Evolutionary conservation across 345 rosid genomes (phyloP).

Genomic region (Mallotus nudiflorus): DNA sequence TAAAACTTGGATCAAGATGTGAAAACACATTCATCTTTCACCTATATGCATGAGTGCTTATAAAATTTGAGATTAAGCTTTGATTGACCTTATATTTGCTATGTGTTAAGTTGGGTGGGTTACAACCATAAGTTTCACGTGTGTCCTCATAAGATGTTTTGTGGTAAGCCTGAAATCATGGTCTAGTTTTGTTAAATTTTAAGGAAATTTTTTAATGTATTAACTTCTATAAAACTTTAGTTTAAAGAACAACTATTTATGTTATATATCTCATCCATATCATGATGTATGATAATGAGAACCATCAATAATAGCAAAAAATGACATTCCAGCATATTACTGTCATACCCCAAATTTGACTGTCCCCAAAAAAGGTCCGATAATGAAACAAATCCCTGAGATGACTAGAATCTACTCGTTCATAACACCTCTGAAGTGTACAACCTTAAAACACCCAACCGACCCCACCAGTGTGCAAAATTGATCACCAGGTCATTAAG

Average conservation of each 20-base stretch:
- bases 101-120: constrained; percentile 88
- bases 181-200: background rate
- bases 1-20: background rate
- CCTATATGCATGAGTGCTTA: no score
- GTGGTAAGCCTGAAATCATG: constrained; percentile 51
- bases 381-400: no score
- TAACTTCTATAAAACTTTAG: background rate
- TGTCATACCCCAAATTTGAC: no score
- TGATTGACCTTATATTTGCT: constrained; percentile 18
- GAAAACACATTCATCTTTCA: background rate
- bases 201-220: background rate
- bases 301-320: background rate
- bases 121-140: constrained; percentile 92
- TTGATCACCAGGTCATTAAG: no score
- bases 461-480: no score
- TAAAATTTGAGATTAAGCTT: constrained; percentile 1
- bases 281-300: background rate
- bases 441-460: no score
- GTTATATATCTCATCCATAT: background rate
- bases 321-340: background rate
- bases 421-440: no score
- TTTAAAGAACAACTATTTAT: background rate
- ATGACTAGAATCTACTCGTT: no score
- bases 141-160: constrained; percentile 88
- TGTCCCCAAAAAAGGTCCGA: no score